Evolutionary conservation across 73 alveolate species (phyloP).

Genomic region (Paramecium sonneborni): DNA sequence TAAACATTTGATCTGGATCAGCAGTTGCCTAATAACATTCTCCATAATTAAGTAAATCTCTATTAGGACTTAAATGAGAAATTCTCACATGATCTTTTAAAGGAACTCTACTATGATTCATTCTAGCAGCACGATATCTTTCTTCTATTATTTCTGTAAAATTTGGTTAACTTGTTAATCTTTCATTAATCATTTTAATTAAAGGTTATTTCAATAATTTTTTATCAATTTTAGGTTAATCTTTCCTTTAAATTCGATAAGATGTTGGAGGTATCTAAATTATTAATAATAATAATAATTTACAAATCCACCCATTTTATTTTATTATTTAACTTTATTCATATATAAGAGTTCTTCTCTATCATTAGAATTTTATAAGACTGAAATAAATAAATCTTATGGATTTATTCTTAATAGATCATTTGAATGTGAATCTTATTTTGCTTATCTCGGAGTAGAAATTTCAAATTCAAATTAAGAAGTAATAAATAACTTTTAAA

Average conservation of each 20-base stretch:
- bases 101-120: conserved; percentile 29
- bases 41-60: conserved; percentile 19
- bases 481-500: neutral
- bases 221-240: neutral
- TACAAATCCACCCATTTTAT: conserved; percentile 51
- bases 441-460: conserved; percentile 41
- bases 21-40: neutral
- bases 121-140: conserved; percentile 3
- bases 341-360: conserved; percentile 35
- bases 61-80: conserved; percentile 51
- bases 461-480: conserved; percentile 46
- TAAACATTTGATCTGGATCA: conserved; percentile 48
- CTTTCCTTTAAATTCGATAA: neutral
- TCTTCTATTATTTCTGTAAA: conserved; percentile 7
- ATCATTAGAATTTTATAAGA: neutral
- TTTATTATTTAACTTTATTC: neutral
- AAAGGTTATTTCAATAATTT: conserved; percentile 22
- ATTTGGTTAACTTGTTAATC: neutral
- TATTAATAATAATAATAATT: neutral
- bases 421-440: neutral
- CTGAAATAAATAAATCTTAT: neutral
- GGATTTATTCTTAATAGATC: conserved; percentile 17
- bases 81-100: neutral
- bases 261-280: conserved; percentile 16
- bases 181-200: neutral